Evolutionary conservation across 2,329 filamentous ascomycete species (phyloP), one percentile per base, ranked within the genome.

Genomic region (Talaromyces sp.): DNA sequence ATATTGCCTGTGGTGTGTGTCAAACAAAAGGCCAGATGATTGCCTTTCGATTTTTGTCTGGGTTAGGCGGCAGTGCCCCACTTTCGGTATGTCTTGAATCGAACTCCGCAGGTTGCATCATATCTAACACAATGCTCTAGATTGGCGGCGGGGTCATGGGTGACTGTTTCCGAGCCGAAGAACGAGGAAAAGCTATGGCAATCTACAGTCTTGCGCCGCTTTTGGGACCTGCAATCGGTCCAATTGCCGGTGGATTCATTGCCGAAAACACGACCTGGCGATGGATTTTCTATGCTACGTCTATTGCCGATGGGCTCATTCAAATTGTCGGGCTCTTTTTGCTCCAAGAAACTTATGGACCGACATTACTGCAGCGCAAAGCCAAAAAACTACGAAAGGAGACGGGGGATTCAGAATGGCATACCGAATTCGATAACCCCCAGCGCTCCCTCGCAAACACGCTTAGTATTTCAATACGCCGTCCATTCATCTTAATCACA

Each of bases 261-360:
- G 80, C 85, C 0, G 75, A 88, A 67, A 64, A 83, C 77, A 84
- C 82, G 8, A 85, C 82, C 0, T 92, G 89, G 89, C 82, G 88
- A 44, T 92, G 89, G 89, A 84, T 85, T 8, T 92, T 91, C 75
- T 90, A 84, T 75, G 80, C 85, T 0, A 88, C 86, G 0, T 84
- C 85, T 1, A 87, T 91, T 61, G 78, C 78, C 27, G 85, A 86
- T 61, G 87, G 80, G 1, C 62, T 84, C 13, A 83, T 91, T 57
- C 87, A 90, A 69, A 62, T 82, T 11, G 75, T 82, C 8, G 88
- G 88, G 5, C 72, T 90, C 55, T 83, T 87, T 70, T 81, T 87
- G 65, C 78, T 87, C 1, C 80, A 81, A 60, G 88, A 90, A 70
- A 89, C 87, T 2, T 90, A 89, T 71, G 83, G 81, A 0, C 86